Conservation (phyloP, 169 alveolate species). For the Plasmodium sp. region DNA sequence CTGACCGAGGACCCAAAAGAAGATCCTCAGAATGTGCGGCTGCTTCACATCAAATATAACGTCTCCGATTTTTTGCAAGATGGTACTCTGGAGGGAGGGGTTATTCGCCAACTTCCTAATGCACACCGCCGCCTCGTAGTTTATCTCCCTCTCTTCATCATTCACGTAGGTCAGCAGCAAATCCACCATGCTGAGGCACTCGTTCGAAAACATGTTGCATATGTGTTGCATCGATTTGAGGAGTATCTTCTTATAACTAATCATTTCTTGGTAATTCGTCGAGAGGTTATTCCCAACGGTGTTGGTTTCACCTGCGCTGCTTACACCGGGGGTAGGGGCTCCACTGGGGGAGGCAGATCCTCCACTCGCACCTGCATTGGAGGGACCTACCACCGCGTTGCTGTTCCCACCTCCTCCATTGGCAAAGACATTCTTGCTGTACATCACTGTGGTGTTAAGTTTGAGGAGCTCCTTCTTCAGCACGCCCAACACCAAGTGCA, state of each 20-base stretch:
- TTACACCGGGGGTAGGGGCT: neutral
- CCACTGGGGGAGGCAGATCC: neutral
- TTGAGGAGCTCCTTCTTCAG: constrained; percentile 78
- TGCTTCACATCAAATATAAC: constrained; percentile 69
- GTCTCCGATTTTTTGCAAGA: constrained; percentile 45
- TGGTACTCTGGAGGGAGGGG: constrained; percentile 4
- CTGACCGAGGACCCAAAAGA: constrained; percentile 69
- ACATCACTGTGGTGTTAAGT: constrained; percentile 45
- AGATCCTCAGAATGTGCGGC: constrained; percentile 65
- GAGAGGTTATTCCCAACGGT: constrained; percentile 1
- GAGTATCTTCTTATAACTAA: constrained; percentile 75
- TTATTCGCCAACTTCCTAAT: constrained; percentile 63
- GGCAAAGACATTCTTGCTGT: neutral
- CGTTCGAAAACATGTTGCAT: constrained; percentile 78
- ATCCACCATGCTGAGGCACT: constrained; percentile 76
- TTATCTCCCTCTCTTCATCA: constrained; percentile 76
- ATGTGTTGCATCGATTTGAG: constrained; percentile 81
- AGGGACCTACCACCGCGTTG: neutral
- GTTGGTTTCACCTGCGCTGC: neutral
- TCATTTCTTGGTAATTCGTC: constrained; percentile 71
- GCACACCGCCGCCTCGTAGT: constrained; percentile 79
- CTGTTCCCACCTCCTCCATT: neutral
- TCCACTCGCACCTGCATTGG: neutral
- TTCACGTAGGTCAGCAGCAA: constrained; percentile 73
- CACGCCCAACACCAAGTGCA: constrained; percentile 73